A percentile compares a stretch with the other conserved stretches of the same genome.
Evolutionary conservation across 306 rosid genomes (phyloP).

Genomic region (Glycine tomentella): DNA sequence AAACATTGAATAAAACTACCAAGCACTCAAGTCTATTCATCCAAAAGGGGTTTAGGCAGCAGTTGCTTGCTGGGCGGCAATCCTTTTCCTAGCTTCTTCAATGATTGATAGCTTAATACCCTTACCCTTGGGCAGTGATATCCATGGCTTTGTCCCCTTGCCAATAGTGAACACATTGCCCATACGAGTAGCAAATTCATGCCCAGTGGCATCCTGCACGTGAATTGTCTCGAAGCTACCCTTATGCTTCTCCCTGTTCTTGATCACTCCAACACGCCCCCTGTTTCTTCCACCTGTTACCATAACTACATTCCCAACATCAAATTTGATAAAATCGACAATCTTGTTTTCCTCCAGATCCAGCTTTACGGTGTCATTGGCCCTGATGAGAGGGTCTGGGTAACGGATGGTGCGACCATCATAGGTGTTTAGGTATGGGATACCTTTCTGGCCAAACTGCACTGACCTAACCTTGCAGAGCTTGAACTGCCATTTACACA

Average conservation of each 20-base stretch:
- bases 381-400: conserved; percentile 84
- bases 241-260: conserved; percentile 86
- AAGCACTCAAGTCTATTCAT: conserved; percentile 31
- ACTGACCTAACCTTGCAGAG: conserved; percentile 85
- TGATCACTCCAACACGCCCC: conserved; percentile 84
- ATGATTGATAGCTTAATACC: conserved; percentile 82
- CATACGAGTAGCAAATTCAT: conserved; percentile 77
- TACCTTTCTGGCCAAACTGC: conserved; percentile 83
- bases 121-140: conserved; percentile 81
- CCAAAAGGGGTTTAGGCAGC: conserved; percentile 51
- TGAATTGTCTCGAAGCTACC: conserved; percentile 83
- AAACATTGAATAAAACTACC: conserved; percentile 31
- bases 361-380: conserved; percentile 84
- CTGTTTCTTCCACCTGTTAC: conserved; percentile 84
- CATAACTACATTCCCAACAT: conserved; percentile 84
- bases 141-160: conserved; percentile 77
- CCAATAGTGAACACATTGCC: conserved; percentile 77
- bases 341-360: conserved; percentile 78
- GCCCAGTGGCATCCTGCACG: conserved; percentile 81
- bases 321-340: conserved; percentile 73
- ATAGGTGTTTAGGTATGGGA: conserved; percentile 79
- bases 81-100: conserved; percentile 83
- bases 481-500: conserved; percentile 60
- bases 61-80: conserved; percentile 65
- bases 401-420: conserved; percentile 93